A percentile compares a stretch with the other conserved stretches of the same genome.
These are phyloP conservation scores for Verticillium albo-atrum DNA, from an alignment of 2,329 filamentous ascomycete species.

Conservation along the genomic window DNA sequence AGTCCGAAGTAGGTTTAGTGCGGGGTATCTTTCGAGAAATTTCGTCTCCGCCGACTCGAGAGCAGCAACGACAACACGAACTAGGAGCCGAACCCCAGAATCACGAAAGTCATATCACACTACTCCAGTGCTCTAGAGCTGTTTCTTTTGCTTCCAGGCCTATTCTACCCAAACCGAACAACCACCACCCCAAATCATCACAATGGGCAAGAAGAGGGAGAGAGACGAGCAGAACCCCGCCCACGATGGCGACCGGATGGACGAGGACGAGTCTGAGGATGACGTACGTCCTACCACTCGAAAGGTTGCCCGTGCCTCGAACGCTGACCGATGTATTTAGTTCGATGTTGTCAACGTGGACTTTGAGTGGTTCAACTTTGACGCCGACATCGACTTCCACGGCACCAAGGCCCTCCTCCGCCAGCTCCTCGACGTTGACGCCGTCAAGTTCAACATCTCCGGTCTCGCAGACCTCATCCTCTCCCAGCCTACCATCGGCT, in stretches of 20 bases:
- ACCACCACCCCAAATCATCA: conserved; percentile 4
- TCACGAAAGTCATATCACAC: background rate
- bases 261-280: conserved; percentile 48
- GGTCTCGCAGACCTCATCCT: conserved; percentile 82
- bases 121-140: background rate
- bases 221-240: conserved; percentile 41
- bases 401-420: conserved; percentile 85
- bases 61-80: background rate
- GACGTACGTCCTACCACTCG: conserved; percentile 33
- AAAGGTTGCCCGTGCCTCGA: background rate
- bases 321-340: background rate
- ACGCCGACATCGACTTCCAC: conserved; percentile 86
- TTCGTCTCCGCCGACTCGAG: background rate
- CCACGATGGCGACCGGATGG: conserved; percentile 44
- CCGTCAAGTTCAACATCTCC: conserved; percentile 81
- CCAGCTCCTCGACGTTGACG: conserved; percentile 88
- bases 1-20: conserved; percentile 29
- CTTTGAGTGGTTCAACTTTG: conserved; percentile 98
- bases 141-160: background rate
- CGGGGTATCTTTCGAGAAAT: conserved; percentile 25
- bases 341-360: conserved; percentile 91
- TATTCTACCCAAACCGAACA: background rate
- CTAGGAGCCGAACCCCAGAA: too few relatives aligned
- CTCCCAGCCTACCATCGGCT: conserved; percentile 81
- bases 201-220: conserved; percentile 47